Evolutionary conservation across 257 asterid species (phyloP), one percentile per base, ranked within the genome.

Genomic region (Ajuga chamaepitys): DNA sequence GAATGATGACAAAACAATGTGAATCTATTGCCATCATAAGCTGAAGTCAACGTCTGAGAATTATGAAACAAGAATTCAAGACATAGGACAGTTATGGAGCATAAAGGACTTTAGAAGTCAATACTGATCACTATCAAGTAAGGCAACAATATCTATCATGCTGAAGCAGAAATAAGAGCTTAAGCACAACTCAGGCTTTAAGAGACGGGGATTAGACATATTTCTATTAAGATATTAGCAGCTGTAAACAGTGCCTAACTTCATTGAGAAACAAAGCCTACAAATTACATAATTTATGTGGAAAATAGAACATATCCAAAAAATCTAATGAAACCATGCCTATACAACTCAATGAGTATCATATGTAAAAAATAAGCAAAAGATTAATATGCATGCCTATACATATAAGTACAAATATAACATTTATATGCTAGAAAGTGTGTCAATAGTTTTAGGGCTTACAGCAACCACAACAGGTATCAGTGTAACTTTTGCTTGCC

Each of bases 381-480:
- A 21, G 4, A 5, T 5, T 21, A 4, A 18, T 30, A 30, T 30
- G 5, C 5, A 28, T 28, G 5, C 5, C 2, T 28, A 28, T 28
- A 28, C 5, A 28, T 28, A 28, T 28, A 25, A 12, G 48, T 28
- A 13, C 5, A 25, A 38, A 6, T 28, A 28, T 28, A 21, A 58
- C 52, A 64, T 21, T 1, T 26, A 53, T 53, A 56, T 18, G 47
- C 38, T 52, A 71, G 28, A 46, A 10, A 12, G 61, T 32, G 22
- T 12, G 14, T 14, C 47, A 47, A 46, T 48, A 25, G 74, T 58
- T 14, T 46, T 1, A 42, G 74, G 44, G 24, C 74, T 58, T 69
- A 69, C 74, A 50, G 62, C 74, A 69, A 69, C 74, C 25, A 69
- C 62, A 32, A 69, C 74, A 59, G 74, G 74, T 16, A 69, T 41